phyloP scores from a whole-genome alignment of 2,329 filamentous ascomycete species.

The Nothopassalora personata region DNA sequence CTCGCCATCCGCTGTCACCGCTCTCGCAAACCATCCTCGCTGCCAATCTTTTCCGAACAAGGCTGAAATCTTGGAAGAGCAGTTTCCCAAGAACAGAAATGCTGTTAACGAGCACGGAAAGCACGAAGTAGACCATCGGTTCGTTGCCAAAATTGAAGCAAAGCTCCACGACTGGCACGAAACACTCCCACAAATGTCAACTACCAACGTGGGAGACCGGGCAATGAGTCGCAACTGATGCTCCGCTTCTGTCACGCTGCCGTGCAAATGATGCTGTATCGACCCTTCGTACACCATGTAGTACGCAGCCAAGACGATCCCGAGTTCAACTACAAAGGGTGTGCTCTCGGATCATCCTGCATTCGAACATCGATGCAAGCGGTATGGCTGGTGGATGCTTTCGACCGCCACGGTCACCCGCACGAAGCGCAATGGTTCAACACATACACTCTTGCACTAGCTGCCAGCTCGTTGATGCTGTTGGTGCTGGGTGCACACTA shows the following conservation, averaged over 20 bases:
- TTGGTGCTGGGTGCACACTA: slow-evolving; percentile 17
- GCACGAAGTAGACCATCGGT: not conserved
- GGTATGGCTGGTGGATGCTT: slow-evolving; percentile 18
- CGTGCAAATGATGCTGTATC: slow-evolving; percentile 22
- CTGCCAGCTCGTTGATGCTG: slow-evolving; percentile 15
- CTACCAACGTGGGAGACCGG: not conserved
- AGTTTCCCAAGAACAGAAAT: not conserved
- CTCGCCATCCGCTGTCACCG: not conserved
- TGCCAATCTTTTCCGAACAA: slow-evolving; percentile 3
- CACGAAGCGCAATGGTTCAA: slow-evolving; percentile 19
- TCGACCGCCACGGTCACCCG: slow-evolving; percentile 16
- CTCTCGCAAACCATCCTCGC: slow-evolving; percentile 1
- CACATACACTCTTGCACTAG: slow-evolving; percentile 13
- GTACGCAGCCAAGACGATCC: slow-evolving; percentile 5
- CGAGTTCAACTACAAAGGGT: slow-evolving; percentile 16
- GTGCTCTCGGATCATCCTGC: slow-evolving; percentile 18
- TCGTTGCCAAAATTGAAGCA: not conserved
- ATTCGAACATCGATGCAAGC: slow-evolving; percentile 21
- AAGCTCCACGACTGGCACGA: slow-evolving; percentile 5
- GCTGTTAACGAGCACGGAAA: not conserved
- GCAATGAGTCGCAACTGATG: slow-evolving; percentile 14
- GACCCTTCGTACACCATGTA: slow-evolving; percentile 23
- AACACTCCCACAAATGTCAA: slow-evolving; percentile 1
- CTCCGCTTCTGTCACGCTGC: slow-evolving; percentile 19
- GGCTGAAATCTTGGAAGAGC: slow-evolving; percentile 3